Evolutionary conservation across 257 asterid genomes (phyloP).

Genomic region (Haberlea rhodopensis): DNA sequence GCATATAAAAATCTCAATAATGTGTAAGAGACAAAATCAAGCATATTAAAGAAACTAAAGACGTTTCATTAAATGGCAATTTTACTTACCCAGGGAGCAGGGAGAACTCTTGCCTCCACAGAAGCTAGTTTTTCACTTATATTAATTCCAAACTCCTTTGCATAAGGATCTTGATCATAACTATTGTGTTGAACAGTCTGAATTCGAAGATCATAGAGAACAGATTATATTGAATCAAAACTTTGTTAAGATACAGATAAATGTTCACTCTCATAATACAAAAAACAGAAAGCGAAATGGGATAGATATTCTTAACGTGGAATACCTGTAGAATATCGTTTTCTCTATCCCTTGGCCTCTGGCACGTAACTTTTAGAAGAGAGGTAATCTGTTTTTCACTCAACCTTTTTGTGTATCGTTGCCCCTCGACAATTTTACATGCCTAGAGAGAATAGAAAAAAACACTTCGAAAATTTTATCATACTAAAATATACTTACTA

Average conservation of each 20-base stretch:
- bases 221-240: not conserved
- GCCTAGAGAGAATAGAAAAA: slow-evolving; percentile 53
- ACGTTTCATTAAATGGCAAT: slow-evolving; percentile 7
- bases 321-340: slow-evolving; percentile 81
- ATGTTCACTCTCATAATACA: not conserved
- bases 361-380: slow-evolving; percentile 92
- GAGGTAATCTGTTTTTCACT: slow-evolving; percentile 96
- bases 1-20: slow-evolving; percentile 19
- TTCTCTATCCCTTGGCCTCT: slow-evolving; percentile 96
- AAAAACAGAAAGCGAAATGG: not conserved
- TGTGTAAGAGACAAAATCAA: slow-evolving; percentile 21
- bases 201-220: slow-evolving; percentile 18
- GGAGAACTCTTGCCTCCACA: slow-evolving; percentile 97
- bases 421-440: slow-evolving; percentile 97
- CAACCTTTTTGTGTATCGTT: slow-evolving; percentile 91
- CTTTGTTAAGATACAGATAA: slow-evolving; percentile 4
- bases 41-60: not conserved
- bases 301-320: not conserved
- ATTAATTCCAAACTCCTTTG: slow-evolving; percentile 87
- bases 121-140: slow-evolving; percentile 81
- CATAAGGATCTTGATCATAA: slow-evolving; percentile 88
- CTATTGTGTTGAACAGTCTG: slow-evolving; percentile 90
- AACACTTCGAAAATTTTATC: slow-evolving; percentile 10
- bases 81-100: slow-evolving; percentile 93
- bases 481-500: not conserved